Base-by-base conservation (phyloP, 1,139 yeast genomes). In the Zygotorulaspora mrakii region DNA sequence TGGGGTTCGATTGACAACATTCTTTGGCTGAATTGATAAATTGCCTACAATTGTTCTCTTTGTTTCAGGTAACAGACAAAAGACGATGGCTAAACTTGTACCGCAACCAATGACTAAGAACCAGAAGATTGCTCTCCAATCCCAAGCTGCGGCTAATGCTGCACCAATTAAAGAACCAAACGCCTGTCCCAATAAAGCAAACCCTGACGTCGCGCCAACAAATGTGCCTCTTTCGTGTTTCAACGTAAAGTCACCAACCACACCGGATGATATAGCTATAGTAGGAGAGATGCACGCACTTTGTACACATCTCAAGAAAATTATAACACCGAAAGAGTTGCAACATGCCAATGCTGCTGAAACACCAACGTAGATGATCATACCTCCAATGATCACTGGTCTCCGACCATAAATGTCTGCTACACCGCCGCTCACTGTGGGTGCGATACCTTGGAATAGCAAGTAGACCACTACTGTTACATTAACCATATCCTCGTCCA, bases 61-160 rank as follows among this genome's bases (percentile, higher is more conserved):
- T 0, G 95, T 85, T 54, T 86, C 95, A 0, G 94, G 94, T 8
- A 84, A 55, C 0, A 72, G 39, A 1, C 77, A 27, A 29, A 48
- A 50, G 5, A 50, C 56, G 16, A 50, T 39, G 1, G 40, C 8
- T 5, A 73, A 59, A 2, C 68, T 68, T 0, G 68, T 27, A 1
- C 79, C 78, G 30, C 80, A 71, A 6, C 80, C 74, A 13, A 82
- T 78, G 2, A 81, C 77, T 39, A 83, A 64, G 47, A 84, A 82
- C 77, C 86, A 80, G 53, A 86, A 86, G 21, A 84, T 77, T 0
- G 87, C 82, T 46, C 87, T 70, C 94, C 94, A 85, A 12, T 76
- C 73, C 66, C 80, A 74, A 5, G 71, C 61, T 2, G 75, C 67
- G 3, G 81, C 76, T 27, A 85, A 61, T 0, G 73, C 77, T 5